phyloP scores from a whole-genome alignment of 2,329 filamentous ascomycete species.

The Exophiala dermatitidis region DNA sequence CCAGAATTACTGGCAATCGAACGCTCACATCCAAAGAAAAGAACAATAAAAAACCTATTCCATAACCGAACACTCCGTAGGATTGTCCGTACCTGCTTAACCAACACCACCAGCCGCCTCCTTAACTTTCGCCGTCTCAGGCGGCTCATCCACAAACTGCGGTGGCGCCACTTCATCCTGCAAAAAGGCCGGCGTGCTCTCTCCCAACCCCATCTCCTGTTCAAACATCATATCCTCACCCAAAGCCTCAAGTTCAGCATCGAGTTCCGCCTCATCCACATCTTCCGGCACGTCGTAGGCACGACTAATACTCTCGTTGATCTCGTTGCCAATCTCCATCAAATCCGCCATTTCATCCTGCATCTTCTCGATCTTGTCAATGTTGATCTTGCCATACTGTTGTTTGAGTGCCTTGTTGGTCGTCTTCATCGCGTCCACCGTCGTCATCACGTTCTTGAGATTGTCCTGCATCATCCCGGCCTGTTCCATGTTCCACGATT shows the following conservation, averaged over 20 bases:
- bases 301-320: conserved; percentile 84
- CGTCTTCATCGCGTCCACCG: conserved; percentile 93
- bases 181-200: conserved; percentile 71
- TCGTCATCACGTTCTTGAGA: conserved; percentile 96
- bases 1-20: neutral
- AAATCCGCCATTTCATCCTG: conserved; percentile 99
- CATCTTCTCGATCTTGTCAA: conserved; percentile 94
- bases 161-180: conserved; percentile 75
- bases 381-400: conserved; percentile 94
- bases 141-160: conserved; percentile 88
- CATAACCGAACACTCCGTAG: neutral
- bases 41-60: neutral
- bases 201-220: conserved; percentile 50
- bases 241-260: conserved; percentile 90
- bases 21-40: neutral
- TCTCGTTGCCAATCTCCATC: conserved; percentile 96
- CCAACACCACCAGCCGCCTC: conserved; percentile 47
- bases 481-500: conserved; percentile 99
- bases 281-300: conserved; percentile 95
- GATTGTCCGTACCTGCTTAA: neutral
- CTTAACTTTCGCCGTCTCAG: conserved; percentile 63
- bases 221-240: conserved; percentile 92
- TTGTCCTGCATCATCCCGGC: conserved; percentile 98
- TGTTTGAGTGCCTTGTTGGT: conserved; percentile 87
- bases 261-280: conserved; percentile 90